Percentiles rank a stretch among this genome's conserved stretches.
Conservation (phyloP, 2,329 filamentous ascomycete genomes). For the Hortaea werneckii region DNA sequence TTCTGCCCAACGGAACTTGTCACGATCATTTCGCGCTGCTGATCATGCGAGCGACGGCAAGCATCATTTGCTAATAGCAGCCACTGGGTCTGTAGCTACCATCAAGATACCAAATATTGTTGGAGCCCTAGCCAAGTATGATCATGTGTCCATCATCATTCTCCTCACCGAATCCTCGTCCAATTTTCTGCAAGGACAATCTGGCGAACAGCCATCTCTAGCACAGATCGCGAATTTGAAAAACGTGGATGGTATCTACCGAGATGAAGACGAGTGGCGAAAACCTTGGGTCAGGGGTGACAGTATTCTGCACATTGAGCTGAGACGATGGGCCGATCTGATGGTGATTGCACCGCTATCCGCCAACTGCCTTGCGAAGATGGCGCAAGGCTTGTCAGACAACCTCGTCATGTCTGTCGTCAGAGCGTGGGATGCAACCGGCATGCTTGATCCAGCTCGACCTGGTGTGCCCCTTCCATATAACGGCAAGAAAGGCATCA, state of each 20-base stretch:
- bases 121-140: slow-evolving; percentile 42
- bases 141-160: slow-evolving; percentile 67
- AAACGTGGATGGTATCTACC: slow-evolving; percentile 71
- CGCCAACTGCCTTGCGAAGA: slow-evolving; percentile 79
- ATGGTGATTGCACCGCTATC: slow-evolving; percentile 71
- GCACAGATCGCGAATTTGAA: slow-evolving; percentile 48
- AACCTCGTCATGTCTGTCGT: slow-evolving; percentile 64
- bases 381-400: slow-evolving; percentile 67
- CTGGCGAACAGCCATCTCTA: slow-evolving; percentile 63
- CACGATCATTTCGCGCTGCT: slow-evolving; percentile 12
- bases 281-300: slow-evolving; percentile 66
- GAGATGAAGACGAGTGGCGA: slow-evolving; percentile 78
- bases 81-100: slow-evolving; percentile 69
- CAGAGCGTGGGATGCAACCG: slow-evolving; percentile 78
- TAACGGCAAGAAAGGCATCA: slow-evolving; percentile 50
- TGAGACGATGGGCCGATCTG: slow-evolving; percentile 71
- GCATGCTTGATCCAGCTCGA: slow-evolving; percentile 40
- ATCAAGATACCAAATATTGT: slow-evolving; percentile 57
- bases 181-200: slow-evolving; percentile 68
- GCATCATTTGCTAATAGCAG: slow-evolving; percentile 54
- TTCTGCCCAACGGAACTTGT: too few species aligned
- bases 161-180: slow-evolving; percentile 65
- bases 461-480: slow-evolving; percentile 14
- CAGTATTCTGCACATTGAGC: slow-evolving; percentile 82
- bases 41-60: slow-evolving; percentile 40